phyloP scores from a whole-genome alignment of 2,329 filamentous ascomycete species.

The Aspergillus sclerotialis region DNA sequence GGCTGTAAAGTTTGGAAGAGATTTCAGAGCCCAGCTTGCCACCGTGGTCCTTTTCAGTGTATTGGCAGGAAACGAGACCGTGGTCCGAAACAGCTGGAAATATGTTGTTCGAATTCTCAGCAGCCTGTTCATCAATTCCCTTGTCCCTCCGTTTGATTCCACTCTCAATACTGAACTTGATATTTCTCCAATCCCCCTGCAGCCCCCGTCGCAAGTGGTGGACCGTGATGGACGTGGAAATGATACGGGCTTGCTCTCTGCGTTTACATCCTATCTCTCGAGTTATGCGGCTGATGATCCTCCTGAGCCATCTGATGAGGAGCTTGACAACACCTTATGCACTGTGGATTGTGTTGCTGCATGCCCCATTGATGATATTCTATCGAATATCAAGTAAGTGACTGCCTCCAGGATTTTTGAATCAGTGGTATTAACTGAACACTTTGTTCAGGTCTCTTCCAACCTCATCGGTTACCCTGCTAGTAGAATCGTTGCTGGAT shows the following conservation, averaged over 20 bases:
- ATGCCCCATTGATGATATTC: constrained; percentile 75
- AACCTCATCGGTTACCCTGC: constrained; percentile 48
- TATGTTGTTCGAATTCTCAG: constrained; percentile 86
- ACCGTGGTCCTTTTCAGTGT: constrained; percentile 94
- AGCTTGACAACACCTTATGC: constrained; percentile 89
- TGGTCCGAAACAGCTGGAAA: constrained; percentile 54
- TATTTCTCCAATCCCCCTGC: constrained; percentile 76
- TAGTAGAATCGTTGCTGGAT: constrained; percentile 68
- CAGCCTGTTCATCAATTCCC: constrained; percentile 91
- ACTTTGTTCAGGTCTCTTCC: constrained; percentile 51
- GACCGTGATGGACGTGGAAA: constrained; percentile 71
- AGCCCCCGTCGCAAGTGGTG: constrained; percentile 85
- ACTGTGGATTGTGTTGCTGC: constrained; percentile 91
- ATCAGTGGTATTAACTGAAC: constrained; percentile 7
- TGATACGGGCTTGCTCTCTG: constrained; percentile 84
- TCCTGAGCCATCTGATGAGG: constrained; percentile 93
- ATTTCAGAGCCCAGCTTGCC: constrained; percentile 88
- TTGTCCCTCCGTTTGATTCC: constrained; percentile 74
- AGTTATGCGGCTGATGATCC: constrained; percentile 98
- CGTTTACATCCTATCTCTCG: constrained; percentile 94
- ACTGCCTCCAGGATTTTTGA: background rate
- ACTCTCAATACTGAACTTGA: constrained; percentile 59
- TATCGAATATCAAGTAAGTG: constrained; percentile 72
- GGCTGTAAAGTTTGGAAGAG: constrained; percentile 87
- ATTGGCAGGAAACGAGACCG: constrained; percentile 72